Base-by-base conservation (phyloP, 495 filamentous ascomycete genomes). In the Talaromyces nanjingensis region DNA sequence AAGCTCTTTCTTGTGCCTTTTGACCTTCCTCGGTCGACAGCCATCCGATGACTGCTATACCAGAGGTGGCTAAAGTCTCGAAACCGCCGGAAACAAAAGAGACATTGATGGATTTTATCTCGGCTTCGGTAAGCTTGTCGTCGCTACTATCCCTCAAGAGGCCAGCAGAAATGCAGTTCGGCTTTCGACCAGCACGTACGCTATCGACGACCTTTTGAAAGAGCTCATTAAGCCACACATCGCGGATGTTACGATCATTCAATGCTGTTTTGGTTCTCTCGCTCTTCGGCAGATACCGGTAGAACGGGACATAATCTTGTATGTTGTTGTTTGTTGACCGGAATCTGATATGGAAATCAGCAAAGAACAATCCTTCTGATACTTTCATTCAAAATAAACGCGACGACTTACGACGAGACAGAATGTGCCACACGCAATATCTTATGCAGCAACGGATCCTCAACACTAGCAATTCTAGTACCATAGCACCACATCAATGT, bases 251-350 rank as follows among this genome's bases (percentile, higher is more conserved):
- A 47, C 42, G 42, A 8, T 14, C 42, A 47, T 47, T 14, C 12
- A 47, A 47, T 12, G 42, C 42, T 12, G 11, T 47, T 18, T 47
- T 47, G 12, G 29, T 39, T 22, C n/a, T 34, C 9, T 59, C n/a
- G 27, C n/a, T 39, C 4, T n/a, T n/a, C n/a, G 57, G 57, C 12
- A 59, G 31, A 42, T 59, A 59, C 57, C 31, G 57, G 6, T 14
- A 42, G n/a, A 59, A 14, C 3, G 57, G 57, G 31, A 59, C n/a
- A 42, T 59, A 59, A 12, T 59, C 57, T 27, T 59, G 57, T 31
- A 31, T 31, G 6, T 31, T 31, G 29, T 37, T 14, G 20, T 59
- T 59, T 11, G 34, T n/a, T 11, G 27, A 37, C 2, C 27, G 12
- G 14, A 27, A 59, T 20, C 29, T 27, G n/a, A 42, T 31, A 39